Conservation (phyloP, 2,329 filamentous ascomycete genomes). For the Trichophyton schoenleinii region DNA sequence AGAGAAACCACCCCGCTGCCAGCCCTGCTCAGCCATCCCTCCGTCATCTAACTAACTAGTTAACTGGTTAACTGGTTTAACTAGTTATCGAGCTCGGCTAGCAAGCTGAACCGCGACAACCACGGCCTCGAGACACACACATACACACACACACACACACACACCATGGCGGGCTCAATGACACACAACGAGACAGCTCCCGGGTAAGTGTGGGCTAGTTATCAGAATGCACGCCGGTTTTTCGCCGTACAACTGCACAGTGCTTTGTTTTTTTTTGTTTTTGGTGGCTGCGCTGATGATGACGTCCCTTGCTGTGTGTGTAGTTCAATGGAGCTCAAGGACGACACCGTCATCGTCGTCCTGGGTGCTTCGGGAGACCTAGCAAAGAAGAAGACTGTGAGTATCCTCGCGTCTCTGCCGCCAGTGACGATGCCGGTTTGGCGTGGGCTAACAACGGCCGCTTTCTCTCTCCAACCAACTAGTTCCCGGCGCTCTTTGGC, state of each 20-base stretch:
- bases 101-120: neutral
- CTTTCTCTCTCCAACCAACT: slow-evolving; percentile 8
- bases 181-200: neutral
- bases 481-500: slow-evolving; percentile 96
- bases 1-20: neutral
- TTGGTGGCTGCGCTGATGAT: neutral
- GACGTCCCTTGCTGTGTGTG: neutral
- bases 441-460: too few relatives aligned
- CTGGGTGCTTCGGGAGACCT: slow-evolving; percentile 94
- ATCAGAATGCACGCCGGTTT: neutral
- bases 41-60: too few relatives aligned
- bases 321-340: slow-evolving; percentile 88
- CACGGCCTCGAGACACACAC: neutral
- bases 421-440: neutral
- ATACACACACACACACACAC: too few relatives aligned
- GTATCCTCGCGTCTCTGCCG: slow-evolving; percentile 23
- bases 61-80: too few relatives aligned
- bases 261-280: neutral
- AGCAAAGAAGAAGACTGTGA: slow-evolving; percentile 97
- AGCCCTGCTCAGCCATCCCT: neutral
- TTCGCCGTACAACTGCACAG: neutral
- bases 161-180: neutral
- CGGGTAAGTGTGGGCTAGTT: neutral
- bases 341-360: slow-evolving; percentile 94
- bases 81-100: too few relatives aligned